Evolutionary conservation across 225 moss, liverwort and hornwort species (phyloP).

Genomic region (Physcomitrellopsis africana): DNA sequence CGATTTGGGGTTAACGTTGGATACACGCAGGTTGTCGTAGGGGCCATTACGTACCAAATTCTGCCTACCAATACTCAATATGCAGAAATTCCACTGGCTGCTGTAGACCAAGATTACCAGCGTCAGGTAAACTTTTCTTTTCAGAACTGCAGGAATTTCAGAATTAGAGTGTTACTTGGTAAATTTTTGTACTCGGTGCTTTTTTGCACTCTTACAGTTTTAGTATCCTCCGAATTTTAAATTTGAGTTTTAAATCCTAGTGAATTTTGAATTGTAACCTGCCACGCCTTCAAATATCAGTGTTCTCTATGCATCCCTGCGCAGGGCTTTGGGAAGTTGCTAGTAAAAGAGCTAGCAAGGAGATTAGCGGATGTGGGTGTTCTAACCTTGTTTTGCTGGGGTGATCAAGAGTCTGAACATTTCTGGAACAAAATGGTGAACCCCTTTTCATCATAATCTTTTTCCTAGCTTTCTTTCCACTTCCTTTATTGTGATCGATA

Average conservation of each 20-base stretch:
- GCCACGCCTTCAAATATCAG: too few relatives aligned
- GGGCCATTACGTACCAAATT: slow-evolving; percentile 81
- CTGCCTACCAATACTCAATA: slow-evolving; percentile 84
- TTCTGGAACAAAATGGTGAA: slow-evolving; percentile 81
- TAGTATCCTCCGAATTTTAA: too few relatives aligned
- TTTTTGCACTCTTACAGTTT: too few relatives aligned
- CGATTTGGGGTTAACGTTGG: slow-evolving; percentile 1
- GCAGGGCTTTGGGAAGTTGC: slow-evolving; percentile 59
- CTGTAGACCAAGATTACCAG: slow-evolving; percentile 65
- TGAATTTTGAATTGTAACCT: too few relatives aligned
- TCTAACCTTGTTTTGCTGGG: slow-evolving; percentile 81
- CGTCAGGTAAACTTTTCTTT: slow-evolving; percentile 31
- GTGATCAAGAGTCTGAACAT: slow-evolving; percentile 75
- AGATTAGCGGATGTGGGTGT: slow-evolving; percentile 79
- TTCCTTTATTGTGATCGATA: neutral
- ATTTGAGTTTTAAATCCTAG: too few relatives aligned
- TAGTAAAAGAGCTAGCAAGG: slow-evolving; percentile 70
- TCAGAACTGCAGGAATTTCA: too few relatives aligned
- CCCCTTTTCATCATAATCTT: neutral
- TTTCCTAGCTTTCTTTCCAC: neutral
- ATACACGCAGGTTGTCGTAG: slow-evolving; percentile 49
- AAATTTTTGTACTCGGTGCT: too few relatives aligned
- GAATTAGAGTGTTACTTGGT: too few relatives aligned
- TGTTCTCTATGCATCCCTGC: too few relatives aligned
- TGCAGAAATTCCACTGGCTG: slow-evolving; percentile 83